Evolutionary conservation across 805 yeast species (phyloP), one percentile per base, ranked within the genome.

Genomic region (Candida tallmaniae): DNA sequence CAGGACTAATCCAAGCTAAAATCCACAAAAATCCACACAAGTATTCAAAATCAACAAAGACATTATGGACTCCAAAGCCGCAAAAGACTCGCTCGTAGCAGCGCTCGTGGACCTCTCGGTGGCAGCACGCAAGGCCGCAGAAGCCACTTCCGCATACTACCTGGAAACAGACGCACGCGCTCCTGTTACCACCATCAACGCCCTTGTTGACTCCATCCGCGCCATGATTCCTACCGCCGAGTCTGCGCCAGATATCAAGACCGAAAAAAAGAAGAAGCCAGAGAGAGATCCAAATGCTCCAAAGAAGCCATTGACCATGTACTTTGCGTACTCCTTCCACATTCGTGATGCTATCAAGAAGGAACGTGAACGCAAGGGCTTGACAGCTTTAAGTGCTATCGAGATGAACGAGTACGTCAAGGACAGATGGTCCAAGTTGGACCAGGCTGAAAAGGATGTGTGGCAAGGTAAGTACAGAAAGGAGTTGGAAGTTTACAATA

Each of bases 211-310:
- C 13, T 58, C 65, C 16, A 58, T 62, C 30, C 57, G 51, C 18
- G 69, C 38, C 6, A 24, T 43, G 28, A 34, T 43, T 21, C 31
- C 42, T n/a, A 15, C 29, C 53, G 75, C 23, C 41, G 63, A 43
- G 25, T 33, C 35, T 18, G 40, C 49, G 34, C 44, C 49, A n/a
- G 44, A 51, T 4, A 29, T 34, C 20, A 41, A 38, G 8, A 44
- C 21, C 15, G 48, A 40, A 12, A 51, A 43, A 12, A 80, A 76
- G 61, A 67, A 63, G 50, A 70, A 68, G 49, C 65, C 56, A 24
- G 69, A 62, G 34, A 68, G 62, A 48, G 97, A 90, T 60, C 97
- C 97, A 34, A 81, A 84, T 51, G 96, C 96, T 29, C 98, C 98
- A 40, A 87, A 85, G 70, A 88, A 88, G 52, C 97, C 98, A 11